Evolutionary conservation across 345 rosid species (phyloP).

Genomic region (Rhodamnia rubescens): DNA sequence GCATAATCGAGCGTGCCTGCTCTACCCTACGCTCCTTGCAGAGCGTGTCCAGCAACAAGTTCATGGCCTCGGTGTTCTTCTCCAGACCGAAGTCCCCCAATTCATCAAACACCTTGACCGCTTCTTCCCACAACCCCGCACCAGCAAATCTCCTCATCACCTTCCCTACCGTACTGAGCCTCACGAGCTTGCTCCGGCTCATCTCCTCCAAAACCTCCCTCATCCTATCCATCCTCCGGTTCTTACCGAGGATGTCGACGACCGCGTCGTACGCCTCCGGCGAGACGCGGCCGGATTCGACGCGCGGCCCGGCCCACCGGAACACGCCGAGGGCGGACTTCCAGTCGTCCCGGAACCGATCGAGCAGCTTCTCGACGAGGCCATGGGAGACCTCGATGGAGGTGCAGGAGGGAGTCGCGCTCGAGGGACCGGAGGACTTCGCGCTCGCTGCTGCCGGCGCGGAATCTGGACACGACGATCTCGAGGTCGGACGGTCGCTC

Average conservation of each 20-base stretch:
- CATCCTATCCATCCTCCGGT: conserved; percentile 61
- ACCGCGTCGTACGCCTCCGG: conserved; percentile 35
- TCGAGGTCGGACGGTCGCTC: not conserved
- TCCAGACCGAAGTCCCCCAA: conserved; percentile 45
- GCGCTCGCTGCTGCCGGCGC: conserved; percentile 24
- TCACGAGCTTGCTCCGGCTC: conserved; percentile 27
- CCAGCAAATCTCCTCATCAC: conserved; percentile 77
- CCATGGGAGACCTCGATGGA: conserved; percentile 24
- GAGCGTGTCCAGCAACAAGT: conserved; percentile 64
- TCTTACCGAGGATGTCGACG: conserved; percentile 68
- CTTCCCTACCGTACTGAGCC: conserved; percentile 43
- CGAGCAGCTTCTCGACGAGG: conserved; percentile 41
- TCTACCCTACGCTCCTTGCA: conserved; percentile 71
- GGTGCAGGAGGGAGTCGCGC: conserved; percentile 22
- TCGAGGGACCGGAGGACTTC: conserved; percentile 37
- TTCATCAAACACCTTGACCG: conserved; percentile 49
- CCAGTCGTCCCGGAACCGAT: conserved; percentile 74
- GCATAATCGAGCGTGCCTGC: conserved; percentile 47
- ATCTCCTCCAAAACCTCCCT: conserved; percentile 46
- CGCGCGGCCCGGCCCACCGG: conserved; percentile 52
- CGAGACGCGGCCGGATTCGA: conserved; percentile 24
- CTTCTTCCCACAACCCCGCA: conserved; percentile 80
- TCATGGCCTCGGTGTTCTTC: conserved; percentile 71
- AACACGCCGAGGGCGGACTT: conserved; percentile 62
- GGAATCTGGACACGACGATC: conserved; percentile 17